Evolutionary conservation across 2,329 filamentous ascomycete genomes (phyloP), one percentile per base, ranked within the genome.

Genomic region (Colletotrichum cuscutae): DNA sequence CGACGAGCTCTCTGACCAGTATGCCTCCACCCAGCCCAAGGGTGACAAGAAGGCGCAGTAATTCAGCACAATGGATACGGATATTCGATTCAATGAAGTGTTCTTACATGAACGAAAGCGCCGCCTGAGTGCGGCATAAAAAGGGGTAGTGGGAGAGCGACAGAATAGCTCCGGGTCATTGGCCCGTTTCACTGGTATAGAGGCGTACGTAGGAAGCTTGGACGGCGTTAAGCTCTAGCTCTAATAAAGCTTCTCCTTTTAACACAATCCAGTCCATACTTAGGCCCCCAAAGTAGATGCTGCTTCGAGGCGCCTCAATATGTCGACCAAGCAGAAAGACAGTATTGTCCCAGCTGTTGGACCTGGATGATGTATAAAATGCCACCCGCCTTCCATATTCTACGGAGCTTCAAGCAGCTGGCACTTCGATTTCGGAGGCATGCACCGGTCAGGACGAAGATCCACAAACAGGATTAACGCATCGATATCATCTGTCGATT

Each of bases 1-100:
- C 84, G 90, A 94, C 81, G 91, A 92, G 77, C 88, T 98, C 78
- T 92, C 94, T 76, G 95, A 98, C 80, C 91, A 97, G 87, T 93
- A 95, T 77, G 89, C 91, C 72, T 85, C 87, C 72, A 88, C 89
- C 13, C 85, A 88, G 76, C 78, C 83, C 70, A 84, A 87, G 59
- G 83, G 81, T 13, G 86, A 87, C 65, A 90, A 89, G 84, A 94
- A 94, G 87, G 84, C 87, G 15, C 86, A 84, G 80, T 89, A 87
- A 49, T 49, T 12, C 11, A 26, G 37, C 15, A 7, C 19, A 9
- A 19, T 56, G n/a, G 11, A 56, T 30, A 15, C 15, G 5, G 30
- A 57, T 13, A 15, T 30, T 37, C n/a, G 28, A 35, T 7, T 5
- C 12, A 28, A n/a, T 12, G 19, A 15, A 19, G 4, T 30, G 13